Evolutionary conservation across 2,329 filamentous ascomycete species (phyloP).

Genomic region (Colletotrichum tabaci): DNA sequence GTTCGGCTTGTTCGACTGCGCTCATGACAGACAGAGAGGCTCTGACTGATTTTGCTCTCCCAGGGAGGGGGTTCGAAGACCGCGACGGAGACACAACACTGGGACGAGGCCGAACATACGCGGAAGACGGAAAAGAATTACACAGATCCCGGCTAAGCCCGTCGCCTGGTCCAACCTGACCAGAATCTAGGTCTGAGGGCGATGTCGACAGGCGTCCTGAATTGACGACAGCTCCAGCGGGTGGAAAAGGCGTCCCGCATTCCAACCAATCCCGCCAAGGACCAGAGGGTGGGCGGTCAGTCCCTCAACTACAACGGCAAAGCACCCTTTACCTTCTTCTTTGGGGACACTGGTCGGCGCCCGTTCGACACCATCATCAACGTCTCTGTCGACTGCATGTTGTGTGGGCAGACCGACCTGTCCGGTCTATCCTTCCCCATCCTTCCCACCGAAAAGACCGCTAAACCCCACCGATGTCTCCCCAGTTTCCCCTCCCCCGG

Average conservation of each 20-base stretch:
- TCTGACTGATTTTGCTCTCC: constrained; percentile 1
- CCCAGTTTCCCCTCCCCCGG: constrained; percentile 3
- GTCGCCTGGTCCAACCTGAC: neutral
- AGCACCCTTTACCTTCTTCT: neutral
- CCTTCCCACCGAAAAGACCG: neutral
- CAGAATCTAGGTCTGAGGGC: neutral
- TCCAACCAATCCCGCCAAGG: constrained; percentile 3
- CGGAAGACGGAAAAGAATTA: neutral
- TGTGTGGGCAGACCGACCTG: no score
- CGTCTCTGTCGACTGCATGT: neutral
- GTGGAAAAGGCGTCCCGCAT: constrained; percentile 12
- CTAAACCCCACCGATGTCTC: neutral
- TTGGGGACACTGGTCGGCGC: neutral
- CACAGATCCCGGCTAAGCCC: neutral
- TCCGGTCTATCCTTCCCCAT: neutral
- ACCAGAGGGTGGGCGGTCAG: neutral
- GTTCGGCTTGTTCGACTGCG: neutral
- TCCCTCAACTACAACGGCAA: neutral
- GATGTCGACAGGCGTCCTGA: neutral
- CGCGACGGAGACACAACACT: neutral
- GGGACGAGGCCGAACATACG: neutral
- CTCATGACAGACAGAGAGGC: neutral
- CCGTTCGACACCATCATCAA: neutral
- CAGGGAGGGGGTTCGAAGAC: neutral
- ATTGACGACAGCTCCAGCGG: constrained; percentile 21